Evolutionary conservation across 1,284 basidiomycete species (phyloP).

Genomic region (Erythrobasidium hasegawianum): DNA sequence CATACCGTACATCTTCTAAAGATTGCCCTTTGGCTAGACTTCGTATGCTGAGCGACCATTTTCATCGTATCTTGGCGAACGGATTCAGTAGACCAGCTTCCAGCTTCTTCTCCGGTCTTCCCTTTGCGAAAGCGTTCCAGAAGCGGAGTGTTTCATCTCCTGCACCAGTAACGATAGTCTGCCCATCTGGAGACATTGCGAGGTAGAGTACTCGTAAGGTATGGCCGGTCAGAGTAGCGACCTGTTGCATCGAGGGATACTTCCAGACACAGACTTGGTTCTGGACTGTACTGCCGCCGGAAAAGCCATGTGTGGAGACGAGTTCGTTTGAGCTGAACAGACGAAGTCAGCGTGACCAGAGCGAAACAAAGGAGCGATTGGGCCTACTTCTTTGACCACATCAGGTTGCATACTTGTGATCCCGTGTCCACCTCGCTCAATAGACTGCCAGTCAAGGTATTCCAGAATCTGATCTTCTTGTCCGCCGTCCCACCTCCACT

Average conservation of each 20-base stretch:
- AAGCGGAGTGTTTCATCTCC: conserved; percentile 94
- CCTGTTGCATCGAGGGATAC: conserved; percentile 87
- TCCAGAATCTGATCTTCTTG: conserved; percentile 98
- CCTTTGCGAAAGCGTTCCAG: conserved; percentile 67
- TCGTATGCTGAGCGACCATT: not conserved
- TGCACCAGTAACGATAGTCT: conserved; percentile 96
- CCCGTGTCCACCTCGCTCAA: conserved; percentile 85
- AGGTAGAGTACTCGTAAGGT: conserved; percentile 84
- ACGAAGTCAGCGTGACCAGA: not conserved
- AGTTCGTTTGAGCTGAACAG: conserved; percentile 80
- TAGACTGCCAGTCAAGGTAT: conserved; percentile 79
- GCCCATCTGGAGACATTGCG: conserved; percentile 85
- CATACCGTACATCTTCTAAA: too few species aligned
- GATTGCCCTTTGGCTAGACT: too few species aligned
- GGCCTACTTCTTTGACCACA: conserved; percentile 73
- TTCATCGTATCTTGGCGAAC: conserved; percentile 47
- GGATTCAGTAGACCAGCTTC: conserved; percentile 43
- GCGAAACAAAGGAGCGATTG: too few species aligned
- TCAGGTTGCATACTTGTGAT: conserved; percentile 94
- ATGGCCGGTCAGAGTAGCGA: conserved; percentile 90
- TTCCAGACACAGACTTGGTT: conserved; percentile 99
- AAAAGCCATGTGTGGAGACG: conserved; percentile 96
- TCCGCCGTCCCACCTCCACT: conserved; percentile 97
- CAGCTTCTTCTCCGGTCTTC: conserved; percentile 33
- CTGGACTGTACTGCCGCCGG: conserved; percentile 75